phyloP scores from a whole-genome alignment of 257 asterid genomes.

The Penstemon davidsonii region DNA sequence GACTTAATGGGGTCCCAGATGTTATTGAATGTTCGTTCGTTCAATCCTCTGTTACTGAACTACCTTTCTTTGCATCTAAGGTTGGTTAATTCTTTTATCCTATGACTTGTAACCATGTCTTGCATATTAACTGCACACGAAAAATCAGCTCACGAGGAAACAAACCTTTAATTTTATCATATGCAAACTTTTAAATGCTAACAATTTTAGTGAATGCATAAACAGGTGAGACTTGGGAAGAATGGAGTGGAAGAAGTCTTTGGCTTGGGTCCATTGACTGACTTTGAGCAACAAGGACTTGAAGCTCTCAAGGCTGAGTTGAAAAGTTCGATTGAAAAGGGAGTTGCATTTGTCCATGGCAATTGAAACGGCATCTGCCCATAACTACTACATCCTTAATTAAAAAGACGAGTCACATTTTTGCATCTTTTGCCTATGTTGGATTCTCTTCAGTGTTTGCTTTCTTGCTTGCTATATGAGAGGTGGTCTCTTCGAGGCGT shows the following conservation, averaged over 20 bases:
- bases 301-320: conserved; percentile 65
- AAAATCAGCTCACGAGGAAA: too few relatives aligned
- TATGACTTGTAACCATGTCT: not conserved
- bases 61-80: conserved; percentile 75
- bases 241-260: conserved; percentile 69
- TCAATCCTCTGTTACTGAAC: conserved; percentile 60
- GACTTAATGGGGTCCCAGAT: conserved; percentile 85
- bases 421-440: not conserved
- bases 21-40: conserved; percentile 70
- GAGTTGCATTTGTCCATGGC: conserved; percentile 48
- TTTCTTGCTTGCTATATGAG: not conserved
- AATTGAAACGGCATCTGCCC: conserved; percentile 23
- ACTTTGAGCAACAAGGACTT: conserved; percentile 59
- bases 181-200: not conserved
- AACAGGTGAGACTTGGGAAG: conserved; percentile 65
- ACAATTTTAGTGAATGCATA: not conserved
- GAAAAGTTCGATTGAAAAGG: conserved; percentile 62
- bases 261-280: conserved; percentile 54
- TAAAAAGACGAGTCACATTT: conserved; percentile 1
- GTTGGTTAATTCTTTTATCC: conserved; percentile 16
- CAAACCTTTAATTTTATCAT: not conserved
- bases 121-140: not conserved
- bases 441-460: not conserved
- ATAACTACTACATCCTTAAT: too few relatives aligned
- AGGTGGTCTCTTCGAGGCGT: not conserved